Conservation (phyloP, 441 rosid species). For the Croton setiger region DNA sequence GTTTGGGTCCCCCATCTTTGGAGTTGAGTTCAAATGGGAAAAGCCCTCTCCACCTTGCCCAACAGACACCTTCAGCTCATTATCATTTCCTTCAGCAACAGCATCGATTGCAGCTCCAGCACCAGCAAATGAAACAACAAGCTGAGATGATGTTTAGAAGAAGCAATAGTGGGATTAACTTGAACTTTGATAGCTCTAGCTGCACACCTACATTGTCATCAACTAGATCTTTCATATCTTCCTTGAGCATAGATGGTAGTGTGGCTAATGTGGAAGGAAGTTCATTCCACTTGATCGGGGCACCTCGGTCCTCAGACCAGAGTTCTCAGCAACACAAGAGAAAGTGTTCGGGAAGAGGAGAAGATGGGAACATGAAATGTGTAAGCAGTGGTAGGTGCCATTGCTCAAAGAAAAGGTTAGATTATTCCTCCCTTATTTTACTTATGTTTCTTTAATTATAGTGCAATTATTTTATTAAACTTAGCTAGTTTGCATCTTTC, state of each 20-base stretch:
- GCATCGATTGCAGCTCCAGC: conserved; percentile 44
- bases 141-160: conserved; percentile 66
- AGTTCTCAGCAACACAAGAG: conserved; percentile 56
- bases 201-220: conserved; percentile 74
- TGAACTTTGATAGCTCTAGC: conserved; percentile 66
- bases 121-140: conserved; percentile 57
- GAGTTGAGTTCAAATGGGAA: conserved; percentile 58
- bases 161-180: conserved; percentile 58
- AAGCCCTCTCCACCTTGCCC: conserved; percentile 42
- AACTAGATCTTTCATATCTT: conserved; percentile 62
- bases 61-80: conserved; percentile 36
- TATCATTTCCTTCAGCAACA: conserved; percentile 42
- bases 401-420: conserved; percentile 76
- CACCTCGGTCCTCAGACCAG: conserved; percentile 56
- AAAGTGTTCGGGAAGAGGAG: conserved; percentile 61
- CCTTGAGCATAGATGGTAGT: conserved; percentile 72
- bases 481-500: neutral
- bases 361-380: conserved; percentile 64
- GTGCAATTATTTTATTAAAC: neutral
- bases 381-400: conserved; percentile 62
- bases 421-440: neutral
- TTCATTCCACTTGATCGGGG: conserved; percentile 54
- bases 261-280: conserved; percentile 56
- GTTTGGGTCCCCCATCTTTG: conserved; percentile 46
- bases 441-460: neutral